Base-by-base conservation (phyloP, 225 moss, liverwort and hornwort genomes). In the Pleurozium schreberi region DNA sequence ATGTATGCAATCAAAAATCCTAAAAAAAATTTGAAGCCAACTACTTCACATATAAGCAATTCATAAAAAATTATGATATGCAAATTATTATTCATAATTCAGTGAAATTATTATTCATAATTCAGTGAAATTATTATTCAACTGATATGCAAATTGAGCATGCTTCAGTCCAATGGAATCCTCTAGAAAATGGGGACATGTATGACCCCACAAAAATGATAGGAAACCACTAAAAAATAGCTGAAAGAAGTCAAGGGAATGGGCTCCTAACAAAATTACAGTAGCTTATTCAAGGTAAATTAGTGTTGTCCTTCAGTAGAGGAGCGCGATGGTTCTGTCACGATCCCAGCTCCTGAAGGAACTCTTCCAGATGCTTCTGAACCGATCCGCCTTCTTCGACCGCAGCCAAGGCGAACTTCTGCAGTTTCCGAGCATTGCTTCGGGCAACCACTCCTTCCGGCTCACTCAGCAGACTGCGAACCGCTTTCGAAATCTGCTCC, bases 301-400 rank as follows among this genome's bases (percentile, higher is more conserved):
- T n/a, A 14, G 0, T 30, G 9, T n/a, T 63, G 36, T 21, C 12
- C 75, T 9, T 1, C 64, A 33, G 33, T 17, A 57, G 20, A 19
- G 20, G 20, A 11, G 20, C 7, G 8, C 25, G 8, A 45, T 9
- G 8, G 31, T 40, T 66, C 45, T 6, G 17, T 73, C 86, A 78
- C 12, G 67, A 82, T 69, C 61, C 5, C 31, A 92, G 55, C 85
- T 92, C 90, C 59, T 49, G 34, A 7, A 89, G 74, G 50, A 92
- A 92, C 16, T 81, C 45, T 53, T 89, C 67, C 60, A 87, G 76
- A 30, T 88, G 57, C 61, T 43, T 88, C 70, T 90, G 49, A 30
- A 88, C 89, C 21, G 92, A 92, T 43, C 88, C 92, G 14, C 92
- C 92, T 21, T 88, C 81, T 9, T 84, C 85, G 19, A 90, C 89